Percentiles rank a stretch among this genome's conserved stretches.
These are phyloP conservation scores for Brassica nigra DNA, from an alignment of 345 rosid genomes.

Conservation along the genomic window DNA sequence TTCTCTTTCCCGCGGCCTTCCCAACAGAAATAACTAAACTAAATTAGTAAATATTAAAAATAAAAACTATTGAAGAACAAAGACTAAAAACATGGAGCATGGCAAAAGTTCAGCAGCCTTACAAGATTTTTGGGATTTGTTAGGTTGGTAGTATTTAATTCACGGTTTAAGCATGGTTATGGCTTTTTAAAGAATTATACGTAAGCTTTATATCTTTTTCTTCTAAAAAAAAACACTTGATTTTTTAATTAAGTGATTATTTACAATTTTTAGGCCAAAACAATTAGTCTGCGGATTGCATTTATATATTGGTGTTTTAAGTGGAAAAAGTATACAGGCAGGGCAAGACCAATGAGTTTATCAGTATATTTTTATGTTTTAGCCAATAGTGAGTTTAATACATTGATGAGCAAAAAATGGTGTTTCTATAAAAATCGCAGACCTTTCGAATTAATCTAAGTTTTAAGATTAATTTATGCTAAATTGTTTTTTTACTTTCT, in stretches of 20 bases:
- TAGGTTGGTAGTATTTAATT: background rate
- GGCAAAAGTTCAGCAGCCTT: slow-evolving; percentile 14
- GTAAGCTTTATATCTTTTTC: background rate
- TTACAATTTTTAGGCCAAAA: background rate
- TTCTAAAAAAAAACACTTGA: background rate
- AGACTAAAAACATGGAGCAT: slow-evolving; percentile 14
- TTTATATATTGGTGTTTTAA: background rate
- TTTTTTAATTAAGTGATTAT: background rate
- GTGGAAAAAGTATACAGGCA: background rate
- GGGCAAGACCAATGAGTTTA: background rate
- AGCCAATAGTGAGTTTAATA: background rate
- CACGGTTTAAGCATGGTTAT: too few relatives aligned
- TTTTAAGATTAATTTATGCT: background rate
- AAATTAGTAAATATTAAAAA: slow-evolving; percentile 9
- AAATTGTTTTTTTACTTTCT: background rate
- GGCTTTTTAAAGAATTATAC: too few relatives aligned
- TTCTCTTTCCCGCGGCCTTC: slow-evolving; percentile 42
- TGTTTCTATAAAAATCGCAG: background rate
- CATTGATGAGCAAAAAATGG: background rate
- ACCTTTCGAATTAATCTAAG: background rate
- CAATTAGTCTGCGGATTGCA: background rate
- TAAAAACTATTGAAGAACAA: background rate
- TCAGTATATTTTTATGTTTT: background rate
- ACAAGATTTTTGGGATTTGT: background rate
- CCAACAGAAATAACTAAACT: slow-evolving; percentile 33